phyloP scores from a whole-genome alignment of 192 early-diverging fungal species.

The Entrophospora sp. region DNA sequence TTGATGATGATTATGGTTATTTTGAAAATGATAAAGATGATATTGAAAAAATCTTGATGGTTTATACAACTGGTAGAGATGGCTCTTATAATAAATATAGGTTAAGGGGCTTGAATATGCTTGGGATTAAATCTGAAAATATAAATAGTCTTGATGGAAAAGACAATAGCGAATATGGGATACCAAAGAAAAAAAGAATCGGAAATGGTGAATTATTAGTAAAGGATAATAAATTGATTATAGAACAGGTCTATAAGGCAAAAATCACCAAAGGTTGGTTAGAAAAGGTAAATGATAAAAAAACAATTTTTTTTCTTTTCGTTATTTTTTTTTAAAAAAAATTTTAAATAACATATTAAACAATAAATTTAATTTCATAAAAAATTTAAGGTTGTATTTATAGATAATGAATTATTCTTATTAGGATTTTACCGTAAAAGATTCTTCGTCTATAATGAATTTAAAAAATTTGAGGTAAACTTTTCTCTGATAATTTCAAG shows the following conservation, averaged over 20 bases:
- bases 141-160: slow-evolving; percentile 5
- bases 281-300: slow-evolving; percentile 35
- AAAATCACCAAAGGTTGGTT: slow-evolving; percentile 72
- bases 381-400: slow-evolving; percentile 27
- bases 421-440: slow-evolving; percentile 68
- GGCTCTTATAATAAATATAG: slow-evolving; percentile 50
- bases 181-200: not conserved
- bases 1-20: too few species aligned
- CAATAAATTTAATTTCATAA: too few species aligned
- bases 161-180: not conserved
- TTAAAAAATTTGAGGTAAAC: slow-evolving; percentile 51
- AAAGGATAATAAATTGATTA: slow-evolving; percentile 9
- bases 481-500: too few species aligned
- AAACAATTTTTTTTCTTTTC: not conserved
- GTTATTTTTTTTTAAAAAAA: not conserved
- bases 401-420: slow-evolving; percentile 46
- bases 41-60: slow-evolving; percentile 31
- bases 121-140: not conserved
- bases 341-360: not conserved
- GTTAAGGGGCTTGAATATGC: slow-evolving; percentile 21
- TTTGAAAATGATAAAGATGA: not conserved
- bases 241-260: slow-evolving; percentile 47
- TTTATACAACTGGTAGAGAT: slow-evolving; percentile 59
- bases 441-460: slow-evolving; percentile 63
- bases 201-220: not conserved